Base-by-base conservation (phyloP, 345 rosid genomes). In the Sisymbrium altissimum region DNA sequence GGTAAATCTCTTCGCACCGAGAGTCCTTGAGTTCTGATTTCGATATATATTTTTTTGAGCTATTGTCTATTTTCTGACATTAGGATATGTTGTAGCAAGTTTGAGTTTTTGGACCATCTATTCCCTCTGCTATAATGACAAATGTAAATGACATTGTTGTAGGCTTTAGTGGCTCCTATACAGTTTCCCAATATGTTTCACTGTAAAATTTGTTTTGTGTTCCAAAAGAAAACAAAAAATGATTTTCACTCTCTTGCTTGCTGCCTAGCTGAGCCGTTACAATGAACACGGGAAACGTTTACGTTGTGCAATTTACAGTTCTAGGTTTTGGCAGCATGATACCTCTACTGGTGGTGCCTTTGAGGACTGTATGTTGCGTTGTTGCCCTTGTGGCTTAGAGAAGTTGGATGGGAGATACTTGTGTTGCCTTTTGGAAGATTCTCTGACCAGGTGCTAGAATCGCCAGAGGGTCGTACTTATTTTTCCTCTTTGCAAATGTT, bases 361-460 rank as follows among this genome's bases (percentile, higher is more conserved):
- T 33, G 48, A 25, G 60, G 56, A 66, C 50, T 25, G 17, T 54
- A 8, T 64, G 38, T 61, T 29, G 38, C 36, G 46, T 75, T 23
- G 2, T 64, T 76, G 18, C 74, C 36, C 52, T 75, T 23, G 2
- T 64, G 78, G 18, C 74, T 63, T 64, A 6, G 63, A 48, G 61
- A 52, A 30, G 56, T 70, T 75, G 61, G 45, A 27, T 52, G 56
- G 82, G 75, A 64, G 74, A 67, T 72, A 70, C 63, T 30, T 73
- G 55, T 55, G 65, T 74, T 74, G 79, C 74, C 89, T 84, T 87
- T 58, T 68, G 81, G 80, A 95, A 95, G 54, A 91, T 89, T 79
- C 78, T 84, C 63, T 91, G 97, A 2, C 97, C 98, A 0, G 97
- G 98, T 13, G 93, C 90, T 70, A 94, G 95, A 54, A 94, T 87